phyloP scores from a whole-genome alignment of 2,329 filamentous ascomycete species.

The Sporothrix luriei region DNA sequence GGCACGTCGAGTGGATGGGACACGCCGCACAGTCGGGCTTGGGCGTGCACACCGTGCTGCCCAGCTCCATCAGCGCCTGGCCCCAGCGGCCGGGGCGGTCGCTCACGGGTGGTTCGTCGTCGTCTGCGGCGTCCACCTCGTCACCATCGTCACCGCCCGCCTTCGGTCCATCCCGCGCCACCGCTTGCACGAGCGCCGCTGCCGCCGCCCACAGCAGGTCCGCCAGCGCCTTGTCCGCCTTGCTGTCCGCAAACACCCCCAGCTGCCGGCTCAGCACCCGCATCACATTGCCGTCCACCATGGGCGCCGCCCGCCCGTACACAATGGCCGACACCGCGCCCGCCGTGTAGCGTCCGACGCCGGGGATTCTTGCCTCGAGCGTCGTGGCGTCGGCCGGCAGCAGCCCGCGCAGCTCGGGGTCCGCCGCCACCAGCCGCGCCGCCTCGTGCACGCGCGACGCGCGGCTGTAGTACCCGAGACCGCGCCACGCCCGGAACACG shows the following conservation, averaged over 20 bases:
- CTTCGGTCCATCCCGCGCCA: constrained; percentile 47
- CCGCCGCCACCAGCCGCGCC: constrained; percentile 53
- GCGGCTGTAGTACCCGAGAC: constrained; percentile 66
- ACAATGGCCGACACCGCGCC: constrained; percentile 65
- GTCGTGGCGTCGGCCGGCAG: constrained; percentile 53
- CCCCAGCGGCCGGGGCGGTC: constrained; percentile 63
- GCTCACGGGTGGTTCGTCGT: constrained; percentile 42
- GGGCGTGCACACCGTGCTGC: constrained; percentile 63
- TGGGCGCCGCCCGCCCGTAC: constrained; percentile 60
- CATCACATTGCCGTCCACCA: constrained; percentile 66
- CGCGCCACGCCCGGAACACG: constrained; percentile 61
- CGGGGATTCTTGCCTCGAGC: constrained; percentile 57
- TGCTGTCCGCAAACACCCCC: constrained; percentile 59
- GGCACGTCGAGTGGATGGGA: constrained; percentile 56
- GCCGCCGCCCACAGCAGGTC: constrained; percentile 63
- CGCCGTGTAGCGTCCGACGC: constrained; percentile 64
- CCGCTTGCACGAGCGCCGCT: constrained; percentile 56
- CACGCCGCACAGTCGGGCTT: constrained; percentile 59
- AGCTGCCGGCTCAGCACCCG: constrained; percentile 63
- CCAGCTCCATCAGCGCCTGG: constrained; percentile 67
- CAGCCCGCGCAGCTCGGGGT: constrained; percentile 49
- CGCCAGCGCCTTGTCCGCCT: constrained; percentile 56
- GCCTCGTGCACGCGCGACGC: constrained; percentile 62
- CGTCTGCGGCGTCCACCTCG: constrained; percentile 29
- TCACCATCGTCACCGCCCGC: constrained; percentile 33